Evolutionary conservation across 225 moss, liverwort and hornwort species (phyloP).

Genomic region (Polytrichum formosum): DNA sequence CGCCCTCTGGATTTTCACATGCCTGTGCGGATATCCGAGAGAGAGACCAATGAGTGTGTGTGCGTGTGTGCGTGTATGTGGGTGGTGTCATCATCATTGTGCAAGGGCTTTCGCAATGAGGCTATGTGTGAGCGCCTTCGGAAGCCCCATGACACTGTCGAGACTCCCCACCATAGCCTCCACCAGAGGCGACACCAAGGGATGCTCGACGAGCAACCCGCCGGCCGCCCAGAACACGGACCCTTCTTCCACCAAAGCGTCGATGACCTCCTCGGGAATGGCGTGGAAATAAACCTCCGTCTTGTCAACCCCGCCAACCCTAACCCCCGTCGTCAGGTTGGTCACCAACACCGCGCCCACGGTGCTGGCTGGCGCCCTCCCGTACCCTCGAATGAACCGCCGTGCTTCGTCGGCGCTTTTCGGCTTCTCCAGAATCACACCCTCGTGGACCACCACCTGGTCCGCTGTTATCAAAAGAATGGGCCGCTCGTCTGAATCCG

Average conservation of each 20-base stretch:
- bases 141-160: slow-evolving; percentile 66
- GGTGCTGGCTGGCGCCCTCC: slow-evolving; percentile 78
- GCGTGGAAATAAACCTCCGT: slow-evolving; percentile 54
- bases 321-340: slow-evolving; percentile 68
- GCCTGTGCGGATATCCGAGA: too few relatives aligned
- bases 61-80: too few relatives aligned
- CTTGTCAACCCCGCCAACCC: slow-evolving; percentile 42
- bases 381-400: slow-evolving; percentile 71
- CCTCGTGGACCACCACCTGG: slow-evolving; percentile 98
- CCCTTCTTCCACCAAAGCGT: slow-evolving; percentile 63
- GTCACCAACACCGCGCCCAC: slow-evolving; percentile 84
- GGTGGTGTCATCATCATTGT: too few relatives aligned
- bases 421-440: slow-evolving; percentile 86
- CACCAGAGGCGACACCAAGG: slow-evolving; percentile 90
- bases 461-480: slow-evolving; percentile 88
- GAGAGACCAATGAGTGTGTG: too few relatives aligned
- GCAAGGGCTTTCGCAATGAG: slow-evolving; percentile 36
- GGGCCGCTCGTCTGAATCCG: slow-evolving; percentile 9
- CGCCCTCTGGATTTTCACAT: too few relatives aligned
- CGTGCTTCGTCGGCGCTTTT: slow-evolving; percentile 71
- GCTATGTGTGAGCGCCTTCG: slow-evolving; percentile 42
- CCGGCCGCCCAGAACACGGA: slow-evolving; percentile 80
- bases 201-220: slow-evolving; percentile 92
- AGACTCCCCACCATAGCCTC: slow-evolving; percentile 81
- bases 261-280: slow-evolving; percentile 53